These are phyloP conservation scores for Sophora flavescens DNA, from an alignment of 306 rosid genomes.

Conservation along the genomic window DNA sequence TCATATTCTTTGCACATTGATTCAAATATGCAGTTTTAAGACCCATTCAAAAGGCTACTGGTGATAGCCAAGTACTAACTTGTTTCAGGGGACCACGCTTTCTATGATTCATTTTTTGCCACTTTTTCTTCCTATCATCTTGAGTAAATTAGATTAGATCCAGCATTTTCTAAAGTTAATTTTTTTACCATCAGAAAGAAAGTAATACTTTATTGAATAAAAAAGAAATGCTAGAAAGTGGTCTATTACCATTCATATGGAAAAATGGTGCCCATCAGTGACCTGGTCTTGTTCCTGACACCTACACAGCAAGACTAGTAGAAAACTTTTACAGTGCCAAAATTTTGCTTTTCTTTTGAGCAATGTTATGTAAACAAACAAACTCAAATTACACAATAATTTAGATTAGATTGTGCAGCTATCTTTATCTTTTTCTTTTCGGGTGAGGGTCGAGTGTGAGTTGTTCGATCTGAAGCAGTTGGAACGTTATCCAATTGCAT, in stretches of 20 bases:
- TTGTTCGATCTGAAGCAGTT: slow-evolving; percentile 48
- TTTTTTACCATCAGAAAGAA: neutral
- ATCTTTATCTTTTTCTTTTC: slow-evolving; percentile 6
- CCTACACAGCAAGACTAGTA: slow-evolving; percentile 9
- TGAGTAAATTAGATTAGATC: neutral
- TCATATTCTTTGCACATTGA: slow-evolving; percentile 15
- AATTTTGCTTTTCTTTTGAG: slow-evolving; percentile 8
- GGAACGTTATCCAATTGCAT: slow-evolving; percentile 42
- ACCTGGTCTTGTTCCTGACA: slow-evolving; percentile 3
- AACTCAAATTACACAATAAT: slow-evolving; percentile 25
- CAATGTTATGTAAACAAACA: neutral
- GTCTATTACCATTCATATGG: neutral
- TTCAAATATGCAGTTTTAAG: slow-evolving; percentile 36
- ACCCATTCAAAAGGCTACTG: slow-evolving; percentile 24
- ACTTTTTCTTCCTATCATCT: neutral
- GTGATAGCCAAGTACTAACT: slow-evolving; percentile 28
- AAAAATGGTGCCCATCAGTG: slow-evolving; percentile 3
- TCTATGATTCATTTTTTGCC: slow-evolving; percentile 29
- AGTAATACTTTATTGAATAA: neutral
- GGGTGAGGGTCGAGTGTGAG: slow-evolving; percentile 16
- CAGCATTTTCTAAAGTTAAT: neutral
- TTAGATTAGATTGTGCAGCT: slow-evolving; percentile 4
- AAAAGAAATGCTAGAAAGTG: neutral
- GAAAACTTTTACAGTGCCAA: neutral
- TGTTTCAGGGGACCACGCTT: slow-evolving; percentile 32